Evolutionary conservation across 1,284 basidiomycete genomes (phyloP).

Genomic region (Naganishia sp.): DNA sequence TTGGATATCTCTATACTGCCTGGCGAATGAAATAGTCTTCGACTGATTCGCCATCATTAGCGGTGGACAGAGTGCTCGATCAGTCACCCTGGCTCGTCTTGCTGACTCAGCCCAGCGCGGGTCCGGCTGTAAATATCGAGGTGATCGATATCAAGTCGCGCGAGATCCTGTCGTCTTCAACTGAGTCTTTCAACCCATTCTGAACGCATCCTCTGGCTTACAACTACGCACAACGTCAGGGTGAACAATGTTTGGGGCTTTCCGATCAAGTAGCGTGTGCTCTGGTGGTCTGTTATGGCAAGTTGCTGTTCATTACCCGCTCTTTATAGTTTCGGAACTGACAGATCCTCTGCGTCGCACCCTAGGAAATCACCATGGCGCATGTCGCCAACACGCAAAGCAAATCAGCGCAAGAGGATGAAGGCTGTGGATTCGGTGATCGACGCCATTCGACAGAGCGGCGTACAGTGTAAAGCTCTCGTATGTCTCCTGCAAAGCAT

Average conservation of each 20-base stretch:
- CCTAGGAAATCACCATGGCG: conserved; percentile 95
- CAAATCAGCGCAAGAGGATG: conserved; percentile 81
- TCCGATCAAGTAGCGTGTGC: conserved; percentile 23
- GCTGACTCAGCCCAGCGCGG: not conserved
- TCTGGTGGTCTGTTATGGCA: conserved; percentile 43
- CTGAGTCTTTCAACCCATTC: not conserved
- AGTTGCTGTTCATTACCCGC: conserved; percentile 23
- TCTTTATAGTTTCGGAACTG: not conserved
- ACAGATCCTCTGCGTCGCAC: not conserved
- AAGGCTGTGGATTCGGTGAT: conserved; percentile 93
- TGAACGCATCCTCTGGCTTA: not conserved
- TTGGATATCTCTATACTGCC: no score
- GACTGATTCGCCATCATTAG: conserved; percentile 4
- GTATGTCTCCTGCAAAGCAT: conserved; percentile 50
- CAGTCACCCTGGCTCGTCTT: not conserved
- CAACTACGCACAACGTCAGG: not conserved
- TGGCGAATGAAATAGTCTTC: not conserved
- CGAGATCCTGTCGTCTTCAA: not conserved
- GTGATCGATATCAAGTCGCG: not conserved
- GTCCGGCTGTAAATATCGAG: conserved; percentile 1
- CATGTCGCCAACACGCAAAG: conserved; percentile 84
- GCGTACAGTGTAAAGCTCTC: conserved; percentile 72
- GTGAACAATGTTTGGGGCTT: conserved; percentile 25
- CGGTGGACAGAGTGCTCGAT: not conserved
- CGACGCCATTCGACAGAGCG: conserved; percentile 76